Evolutionary conservation across 1,139 yeast genomes (phyloP), one percentile per base, ranked within the genome.

Genomic region (Entelexis sorbosivorans): DNA sequence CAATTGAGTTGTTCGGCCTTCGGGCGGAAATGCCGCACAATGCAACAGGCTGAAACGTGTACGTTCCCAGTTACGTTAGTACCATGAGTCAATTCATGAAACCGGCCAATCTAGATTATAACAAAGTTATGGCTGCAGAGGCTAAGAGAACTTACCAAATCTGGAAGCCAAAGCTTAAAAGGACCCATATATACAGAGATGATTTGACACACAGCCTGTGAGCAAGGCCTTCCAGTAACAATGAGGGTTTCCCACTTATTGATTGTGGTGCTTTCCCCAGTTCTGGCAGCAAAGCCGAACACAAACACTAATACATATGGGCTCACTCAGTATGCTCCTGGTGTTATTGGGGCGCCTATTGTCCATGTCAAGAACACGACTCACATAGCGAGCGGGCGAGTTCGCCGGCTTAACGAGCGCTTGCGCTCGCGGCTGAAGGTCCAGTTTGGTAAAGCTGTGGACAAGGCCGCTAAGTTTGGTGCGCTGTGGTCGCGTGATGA

Each of bases 321-420:
- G 3, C 34, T 52, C 36, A 14, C 22, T 6, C 33, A 36, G 24
- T 8, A 36, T 16, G 48, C 46, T 3, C 58, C 56, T 1, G 58
- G 58, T 14, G 58, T 55, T 7, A 31, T 55, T 22, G 56, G 58
- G 10, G 55, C 58, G 2, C 36, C 22, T 6, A 22, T 55, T 5
- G 36, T 36, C 13, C 56, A 50, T 6, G 47, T 47, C 22, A 47
- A 34, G 9, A 53, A 55, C 47, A 11, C 20, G 2, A 19, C 24
- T 9, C 24, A 26, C 16, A 17, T 55, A 17, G 45, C 51, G 17
- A 36, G 36, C 1, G 17, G 47, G 24, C 22, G 8, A 2, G 34
- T 54, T 5, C 38, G 48, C 13, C 33, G 44, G 22, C 45, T 55
- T 31, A 55, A 55, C 38, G 48, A 24, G 7, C 47, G 31, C 6